A percentile compares a stretch with the other conserved stretches of the same genome.
Conservation (phyloP, 306 rosid species). For the Rosa persica region DNA sequence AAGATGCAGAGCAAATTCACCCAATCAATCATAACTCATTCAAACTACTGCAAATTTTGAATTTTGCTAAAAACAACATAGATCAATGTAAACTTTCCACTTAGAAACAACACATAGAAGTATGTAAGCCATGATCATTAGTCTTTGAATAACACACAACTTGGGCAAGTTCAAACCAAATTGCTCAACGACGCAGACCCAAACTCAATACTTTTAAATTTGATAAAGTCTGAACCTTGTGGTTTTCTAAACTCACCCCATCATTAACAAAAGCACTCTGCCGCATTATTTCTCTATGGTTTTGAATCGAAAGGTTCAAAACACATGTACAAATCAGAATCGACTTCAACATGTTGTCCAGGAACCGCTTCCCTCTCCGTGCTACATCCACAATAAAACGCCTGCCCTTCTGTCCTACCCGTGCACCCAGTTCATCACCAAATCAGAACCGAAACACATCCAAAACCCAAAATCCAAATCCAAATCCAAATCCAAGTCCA, state of each 20-base stretch:
- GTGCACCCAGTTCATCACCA: conserved; percentile 31
- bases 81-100: neutral
- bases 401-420: conserved; percentile 77
- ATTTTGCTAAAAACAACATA: neutral
- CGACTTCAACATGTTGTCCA: conserved; percentile 94
- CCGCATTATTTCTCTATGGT: conserved; percentile 35
- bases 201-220: neutral
- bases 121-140: neutral
- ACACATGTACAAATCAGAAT: conserved; percentile 92
- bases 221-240: neutral
- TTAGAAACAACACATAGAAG: neutral
- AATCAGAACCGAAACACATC: neutral
- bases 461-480: conserved; percentile 27
- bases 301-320: conserved; percentile 62
- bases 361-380: conserved; percentile 84
- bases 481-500: conserved; percentile 15
- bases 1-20: neutral
- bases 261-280: conserved; percentile 14
- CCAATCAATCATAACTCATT: neutral
- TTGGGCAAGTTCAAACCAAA: neutral
- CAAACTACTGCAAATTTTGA: neutral
- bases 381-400: conserved; percentile 87
- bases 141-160: neutral
- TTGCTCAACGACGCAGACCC: neutral
- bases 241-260: conserved; percentile 35